These are phyloP conservation scores for Clarireedia hainanense DNA, from an alignment of 2,329 filamentous ascomycete genomes.

Conservation along the genomic window DNA sequence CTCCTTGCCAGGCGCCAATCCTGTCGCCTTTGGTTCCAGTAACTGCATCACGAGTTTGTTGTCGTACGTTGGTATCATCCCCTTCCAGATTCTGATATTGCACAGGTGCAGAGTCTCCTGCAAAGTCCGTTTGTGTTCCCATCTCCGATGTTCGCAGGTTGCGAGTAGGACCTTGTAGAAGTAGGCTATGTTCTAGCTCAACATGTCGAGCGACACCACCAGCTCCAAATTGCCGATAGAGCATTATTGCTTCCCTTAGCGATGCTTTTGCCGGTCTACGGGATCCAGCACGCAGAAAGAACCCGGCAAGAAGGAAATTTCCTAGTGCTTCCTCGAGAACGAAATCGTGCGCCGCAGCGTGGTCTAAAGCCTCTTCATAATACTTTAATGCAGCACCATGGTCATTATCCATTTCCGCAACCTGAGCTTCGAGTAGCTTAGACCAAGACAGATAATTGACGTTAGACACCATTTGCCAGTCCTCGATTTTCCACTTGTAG, in stretches of 20 bases:
- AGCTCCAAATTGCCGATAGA: slow-evolving; percentile 63
- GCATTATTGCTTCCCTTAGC: slow-evolving; percentile 56
- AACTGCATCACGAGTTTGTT: slow-evolving; percentile 30
- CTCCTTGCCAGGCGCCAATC: slow-evolving; percentile 54
- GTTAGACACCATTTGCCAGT: slow-evolving; percentile 55
- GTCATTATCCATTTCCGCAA: slow-evolving; percentile 53
- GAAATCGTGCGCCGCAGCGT: slow-evolving; percentile 59
- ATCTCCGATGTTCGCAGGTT: slow-evolving; percentile 53
- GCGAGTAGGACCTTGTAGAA: slow-evolving; percentile 54
- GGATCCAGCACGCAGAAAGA: slow-evolving; percentile 57
- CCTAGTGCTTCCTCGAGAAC: slow-evolving; percentile 64
- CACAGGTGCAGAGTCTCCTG: slow-evolving; percentile 45
- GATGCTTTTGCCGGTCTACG: slow-evolving; percentile 62
- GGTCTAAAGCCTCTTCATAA: slow-evolving; percentile 67
- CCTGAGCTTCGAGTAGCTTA: slow-evolving; percentile 58
- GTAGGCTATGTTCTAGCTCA: slow-evolving; percentile 57
- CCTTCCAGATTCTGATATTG: slow-evolving; percentile 44
- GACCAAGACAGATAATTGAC: slow-evolving; percentile 68
- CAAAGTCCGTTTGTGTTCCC: slow-evolving; percentile 64
- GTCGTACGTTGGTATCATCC: slow-evolving; percentile 31
- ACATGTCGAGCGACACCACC: slow-evolving; percentile 61
- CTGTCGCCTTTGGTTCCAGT: slow-evolving; percentile 47
- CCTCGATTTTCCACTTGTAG: slow-evolving; percentile 53
- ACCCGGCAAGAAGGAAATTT: slow-evolving; percentile 67
- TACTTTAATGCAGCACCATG: slow-evolving; percentile 50